Conservation (phyloP, 352 stramenopile genomes). For the Globisporangium megalacanthum region DNA sequence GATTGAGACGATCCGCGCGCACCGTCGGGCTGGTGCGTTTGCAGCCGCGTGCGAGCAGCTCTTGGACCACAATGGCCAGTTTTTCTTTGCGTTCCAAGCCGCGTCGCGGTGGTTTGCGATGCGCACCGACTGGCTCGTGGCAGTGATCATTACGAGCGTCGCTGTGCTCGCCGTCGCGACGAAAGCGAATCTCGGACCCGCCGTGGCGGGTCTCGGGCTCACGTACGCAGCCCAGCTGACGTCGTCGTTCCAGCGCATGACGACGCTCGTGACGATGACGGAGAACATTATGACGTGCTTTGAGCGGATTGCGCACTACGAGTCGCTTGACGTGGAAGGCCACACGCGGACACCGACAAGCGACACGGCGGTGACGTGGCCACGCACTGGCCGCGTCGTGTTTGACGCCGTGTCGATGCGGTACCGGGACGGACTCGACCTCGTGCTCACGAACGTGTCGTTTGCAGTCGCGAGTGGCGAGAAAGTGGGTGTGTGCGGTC, state of each 20-base stretch:
- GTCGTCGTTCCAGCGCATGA: conserved; percentile 86
- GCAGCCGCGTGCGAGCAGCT: conserved; percentile 13
- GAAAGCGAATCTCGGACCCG: conserved; percentile 11
- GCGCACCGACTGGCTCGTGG: conserved; percentile 33
- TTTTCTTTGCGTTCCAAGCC: conserved; percentile 27
- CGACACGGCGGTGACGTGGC: conserved; percentile 78
- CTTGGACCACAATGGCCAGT: conserved; percentile 32
- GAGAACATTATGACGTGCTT: conserved; percentile 92
- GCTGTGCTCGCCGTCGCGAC: conserved; percentile 18
- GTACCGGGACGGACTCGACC: conserved; percentile 26
- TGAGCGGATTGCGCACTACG: conserved; percentile 48
- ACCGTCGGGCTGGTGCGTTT: conserved; percentile 2
- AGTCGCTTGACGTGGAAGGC: conserved; percentile 27
- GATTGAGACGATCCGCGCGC: conserved; percentile 86
- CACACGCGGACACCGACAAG: conserved; percentile 71
- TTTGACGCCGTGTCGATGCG: conserved; percentile 26
- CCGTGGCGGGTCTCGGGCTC: conserved; percentile 75
- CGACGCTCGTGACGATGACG: conserved; percentile 82
- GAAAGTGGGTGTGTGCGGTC: conserved; percentile 29
- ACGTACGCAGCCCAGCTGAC: conserved; percentile 88
- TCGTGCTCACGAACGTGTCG: conserved; percentile 24
- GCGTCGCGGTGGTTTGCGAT: conserved; percentile 32
- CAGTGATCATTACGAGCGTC: conserved; percentile 22
- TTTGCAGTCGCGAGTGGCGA: conserved; percentile 18
- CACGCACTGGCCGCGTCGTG: conserved; percentile 22